Evolutionary conservation across 805 yeast genomes (phyloP), one percentile per base, ranked within the genome.

Genomic region (Myxozyma vanderwaltii): DNA sequence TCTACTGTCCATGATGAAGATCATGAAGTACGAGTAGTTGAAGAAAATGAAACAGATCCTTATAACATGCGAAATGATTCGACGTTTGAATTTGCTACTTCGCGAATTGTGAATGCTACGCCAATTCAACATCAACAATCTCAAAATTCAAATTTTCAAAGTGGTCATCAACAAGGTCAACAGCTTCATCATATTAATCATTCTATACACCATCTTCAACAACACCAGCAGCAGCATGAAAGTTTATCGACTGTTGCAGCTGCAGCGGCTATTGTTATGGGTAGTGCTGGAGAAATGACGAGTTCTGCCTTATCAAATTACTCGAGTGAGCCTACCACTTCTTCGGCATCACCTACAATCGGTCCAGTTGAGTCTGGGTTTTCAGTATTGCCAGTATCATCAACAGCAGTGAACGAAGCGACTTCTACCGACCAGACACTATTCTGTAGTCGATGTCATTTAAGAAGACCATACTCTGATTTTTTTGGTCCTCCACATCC

Each of bases 401-500:
- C 21, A 19, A 12, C 17, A 38, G 19, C 43, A 38, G 5, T 17
- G 39, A 35, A 2, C n/a, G 39, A 15, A 13, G 39, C 13, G 3
- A 38, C 43, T n/a, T 38, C 43, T 15, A 26, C 51, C 51, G 38
- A 24, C 15, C 35, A 36, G 36, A 38, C 44, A 3, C 29, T 51
- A 5, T 51, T 40, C 47, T 51, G 54, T 24, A 31, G 15, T 6
- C 47, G 47, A 19, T 51, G 54, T 31, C 46, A 40, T 21, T 4
- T 51, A 3, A 31, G n/a, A n/a, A 24, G 40, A 3, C 54, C 54
- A 5, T 29, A 31, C 39, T 44, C 54, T 44, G 54, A 51, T 7
- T 51, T 51, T 21, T 40, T 29, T 23, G 54, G 54, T 6, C 54
- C 54, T 1, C 40, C 54, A 21, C 47, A 39, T 36, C 54, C 47